Conservation (phyloP, 805 yeast species). For the Candida taoyuanica region DNA sequence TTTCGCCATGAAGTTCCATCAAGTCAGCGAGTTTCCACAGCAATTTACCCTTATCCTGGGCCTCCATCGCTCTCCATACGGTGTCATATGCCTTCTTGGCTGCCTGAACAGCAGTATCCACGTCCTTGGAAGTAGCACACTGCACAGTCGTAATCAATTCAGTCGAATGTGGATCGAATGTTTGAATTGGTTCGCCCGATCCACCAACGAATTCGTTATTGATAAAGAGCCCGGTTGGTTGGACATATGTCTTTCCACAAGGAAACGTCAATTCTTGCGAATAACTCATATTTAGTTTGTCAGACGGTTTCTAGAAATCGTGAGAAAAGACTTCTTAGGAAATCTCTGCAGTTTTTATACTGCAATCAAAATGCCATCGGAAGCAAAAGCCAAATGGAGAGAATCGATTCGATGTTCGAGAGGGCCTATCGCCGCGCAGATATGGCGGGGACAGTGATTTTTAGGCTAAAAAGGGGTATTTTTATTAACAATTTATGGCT, state of each 20-base stretch:
- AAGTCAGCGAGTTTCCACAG: constrained; percentile 63
- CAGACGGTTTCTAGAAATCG: background rate
- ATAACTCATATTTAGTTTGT: constrained; percentile 5
- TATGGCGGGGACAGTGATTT: too few species aligned
- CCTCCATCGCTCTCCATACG: constrained; percentile 65
- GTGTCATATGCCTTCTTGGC: constrained; percentile 57
- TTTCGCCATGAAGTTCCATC: constrained; percentile 57
- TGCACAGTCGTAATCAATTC: constrained; percentile 44
- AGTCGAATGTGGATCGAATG: constrained; percentile 56
- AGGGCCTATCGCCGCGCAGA: too few species aligned
- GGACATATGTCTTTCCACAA: constrained; percentile 58
- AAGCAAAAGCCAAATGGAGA: too few species aligned
- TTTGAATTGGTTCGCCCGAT: constrained; percentile 45
- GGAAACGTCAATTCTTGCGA: constrained; percentile 48
- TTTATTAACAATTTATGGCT: too few species aligned
- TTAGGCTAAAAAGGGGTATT: too few species aligned
- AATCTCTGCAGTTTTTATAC: too few species aligned
- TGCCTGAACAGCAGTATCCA: constrained; percentile 28
- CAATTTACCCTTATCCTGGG: constrained; percentile 47
- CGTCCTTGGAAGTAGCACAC: constrained; percentile 18
- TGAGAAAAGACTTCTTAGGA: background rate
- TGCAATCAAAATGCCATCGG: too few species aligned
- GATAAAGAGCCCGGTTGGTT: constrained; percentile 87
- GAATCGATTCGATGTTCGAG: too few species aligned
- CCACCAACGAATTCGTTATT: constrained; percentile 81